Evolutionary conservation across 441 rosid species (phyloP).

Genomic region (Eruca vesicaria): DNA sequence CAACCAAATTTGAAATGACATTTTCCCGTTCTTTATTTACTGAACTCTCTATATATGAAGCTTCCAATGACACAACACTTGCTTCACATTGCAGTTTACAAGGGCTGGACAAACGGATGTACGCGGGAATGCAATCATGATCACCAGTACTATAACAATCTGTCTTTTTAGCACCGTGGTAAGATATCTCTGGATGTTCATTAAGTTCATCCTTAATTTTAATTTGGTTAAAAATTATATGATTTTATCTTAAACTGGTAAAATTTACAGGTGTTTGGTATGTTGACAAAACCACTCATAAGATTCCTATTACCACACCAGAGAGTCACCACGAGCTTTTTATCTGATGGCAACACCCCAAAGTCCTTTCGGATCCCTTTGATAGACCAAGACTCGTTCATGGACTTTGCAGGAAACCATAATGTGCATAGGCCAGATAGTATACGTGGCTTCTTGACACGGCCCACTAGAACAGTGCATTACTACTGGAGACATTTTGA

Average conservation of each 20-base stretch:
- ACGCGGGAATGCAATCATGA: not conserved
- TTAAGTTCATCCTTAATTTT: not conserved
- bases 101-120: conserved; percentile 37
- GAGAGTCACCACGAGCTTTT: conserved; percentile 24
- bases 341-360: conserved; percentile 35
- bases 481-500: conserved; percentile 57
- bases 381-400: conserved; percentile 37
- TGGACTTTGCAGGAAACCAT: conserved; percentile 30
- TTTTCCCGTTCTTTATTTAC: not conserved
- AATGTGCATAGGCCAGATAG: conserved; percentile 42
- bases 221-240: not conserved
- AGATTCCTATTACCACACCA: conserved; percentile 40
- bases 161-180: conserved; percentile 70
- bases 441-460: conserved; percentile 45
- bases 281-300: conserved; percentile 59
- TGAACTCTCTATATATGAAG: not conserved
- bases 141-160: conserved; percentile 64
- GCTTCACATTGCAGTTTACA: conserved; percentile 43
- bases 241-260: not conserved
- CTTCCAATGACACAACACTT: not conserved
- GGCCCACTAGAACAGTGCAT: conserved; percentile 47
- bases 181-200: conserved; percentile 22
- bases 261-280: conserved; percentile 60
- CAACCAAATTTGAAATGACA: too few species aligned
- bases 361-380: conserved; percentile 43